phyloP scores from a whole-genome alignment of 2,329 filamentous ascomycete genomes.

The Fusarium nisikadoi region DNA sequence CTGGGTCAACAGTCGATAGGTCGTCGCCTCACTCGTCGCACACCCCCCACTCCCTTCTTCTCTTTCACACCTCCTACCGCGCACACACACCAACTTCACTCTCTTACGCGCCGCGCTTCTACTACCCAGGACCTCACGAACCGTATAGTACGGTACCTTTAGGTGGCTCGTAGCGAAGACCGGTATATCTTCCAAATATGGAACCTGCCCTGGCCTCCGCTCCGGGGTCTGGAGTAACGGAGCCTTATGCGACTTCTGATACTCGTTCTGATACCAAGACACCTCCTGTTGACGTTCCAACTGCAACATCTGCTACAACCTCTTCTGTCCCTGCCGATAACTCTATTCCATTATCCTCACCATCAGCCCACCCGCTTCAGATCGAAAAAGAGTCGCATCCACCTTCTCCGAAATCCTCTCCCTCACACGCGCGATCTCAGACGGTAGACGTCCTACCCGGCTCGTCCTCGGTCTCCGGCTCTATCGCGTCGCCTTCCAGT shows the following conservation, averaged over 20 bases:
- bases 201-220: conserved; percentile 39
- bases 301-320: conserved; percentile 26
- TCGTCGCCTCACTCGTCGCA: conserved; percentile 12
- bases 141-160: conserved; percentile 22
- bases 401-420: conserved; percentile 28
- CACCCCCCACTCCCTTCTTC: conserved; percentile 31
- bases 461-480: conserved; percentile 34
- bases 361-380: conserved; percentile 30
- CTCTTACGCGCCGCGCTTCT: conserved; percentile 22
- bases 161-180: conserved; percentile 30
- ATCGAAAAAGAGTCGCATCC: conserved; percentile 18
- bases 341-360: conserved; percentile 34
- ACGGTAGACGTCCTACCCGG: conserved; percentile 38
- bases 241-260: conserved; percentile 41
- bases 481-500: conserved; percentile 16
- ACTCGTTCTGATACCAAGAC: conserved; percentile 41
- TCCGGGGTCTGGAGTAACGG: conserved; percentile 37
- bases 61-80: conserved; percentile 12
- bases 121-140: conserved; percentile 26
- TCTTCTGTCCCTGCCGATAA: conserved; percentile 31
- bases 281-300: conserved; percentile 32
- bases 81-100: conserved; percentile 29
- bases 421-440: conserved; percentile 42
- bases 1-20: conserved; percentile 17
- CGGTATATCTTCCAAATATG: conserved; percentile 43